Evolutionary conservation across 108 stramenopile species (phyloP), one percentile per base, ranked within the genome.

Genomic region (Schizochytrium sp.): DNA sequence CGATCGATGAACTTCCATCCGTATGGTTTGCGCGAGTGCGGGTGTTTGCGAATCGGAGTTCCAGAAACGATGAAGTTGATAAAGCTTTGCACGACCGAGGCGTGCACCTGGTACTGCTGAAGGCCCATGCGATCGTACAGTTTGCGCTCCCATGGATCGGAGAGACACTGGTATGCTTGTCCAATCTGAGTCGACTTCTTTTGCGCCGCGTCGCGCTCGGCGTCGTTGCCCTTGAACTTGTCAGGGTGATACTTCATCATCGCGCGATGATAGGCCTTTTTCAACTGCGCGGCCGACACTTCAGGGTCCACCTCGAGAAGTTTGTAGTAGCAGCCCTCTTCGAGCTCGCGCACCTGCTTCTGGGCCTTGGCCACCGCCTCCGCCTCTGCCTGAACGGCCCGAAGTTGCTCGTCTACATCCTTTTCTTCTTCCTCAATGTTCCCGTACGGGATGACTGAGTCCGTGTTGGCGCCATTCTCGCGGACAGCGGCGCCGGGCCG

Each of bases 191-290:
- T 4, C 45, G 76, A 53, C 25, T 53, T 47, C 23, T 83, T 83
- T 12, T 47, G 45, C 6, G 76, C 76, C 76, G 44, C 76, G 10
- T 69, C 63, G 34, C 6, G 25, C 23, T 83, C 18, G 18, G 87
- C 12, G 6, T 57, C 87, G n/a, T 57, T 51, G 59, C 87, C 90
- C 72, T 87, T 72, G 76, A 92, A 89, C 51, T 92, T 92, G 89
- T 92, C 92, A 5, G 92, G 92, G 89, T 92, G 92, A 88, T 90
- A 92, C 71, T 87, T 10, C 91, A 92, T 44, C 34, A 91, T 91
- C 41, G 63, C 47, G 89, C 92, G 91, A 41, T 91, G 53, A 69
- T 92, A 92, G 55, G 92, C 92, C 28, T 48, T 72, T 87, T 89
- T 89, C 12, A 89, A 57, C 10, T 58, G 87, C 16, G 58, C 23